phyloP scores from a whole-genome alignment of 2,329 filamentous ascomycete species.

The Fusarium torreyae region DNA sequence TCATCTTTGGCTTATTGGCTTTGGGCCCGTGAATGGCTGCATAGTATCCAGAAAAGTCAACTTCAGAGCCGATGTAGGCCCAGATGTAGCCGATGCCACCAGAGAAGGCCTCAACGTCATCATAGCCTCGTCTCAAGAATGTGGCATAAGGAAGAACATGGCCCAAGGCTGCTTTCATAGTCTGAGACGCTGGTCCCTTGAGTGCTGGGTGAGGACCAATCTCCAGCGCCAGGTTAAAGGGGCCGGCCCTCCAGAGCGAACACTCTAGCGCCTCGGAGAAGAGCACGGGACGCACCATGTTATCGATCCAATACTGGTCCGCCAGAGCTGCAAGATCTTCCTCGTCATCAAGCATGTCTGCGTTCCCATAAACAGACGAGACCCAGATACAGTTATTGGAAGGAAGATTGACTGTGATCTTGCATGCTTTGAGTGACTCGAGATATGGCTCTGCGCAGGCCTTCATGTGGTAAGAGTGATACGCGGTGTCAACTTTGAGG shows the following conservation, averaged over 20 bases:
- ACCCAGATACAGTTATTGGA: conserved; percentile 3
- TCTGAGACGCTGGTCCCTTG: conserved; percentile 1
- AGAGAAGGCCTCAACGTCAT: conserved; percentile 3
- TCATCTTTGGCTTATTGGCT: neutral
- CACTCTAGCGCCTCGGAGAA: conserved; percentile 9
- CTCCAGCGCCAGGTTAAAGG: neutral
- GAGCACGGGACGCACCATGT: neutral
- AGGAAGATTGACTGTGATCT: neutral
- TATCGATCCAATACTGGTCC: conserved; percentile 10
- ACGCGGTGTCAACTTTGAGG: conserved; percentile 14
- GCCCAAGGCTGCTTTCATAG: neutral
- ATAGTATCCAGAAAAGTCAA: neutral
- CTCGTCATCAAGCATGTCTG: neutral
- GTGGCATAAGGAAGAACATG: neutral
- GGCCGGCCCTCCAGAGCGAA: neutral
- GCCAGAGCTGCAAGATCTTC: neutral
- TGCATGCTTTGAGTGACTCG: neutral
- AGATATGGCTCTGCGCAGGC: conserved; percentile 16
- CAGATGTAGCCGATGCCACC: conserved; percentile 4
- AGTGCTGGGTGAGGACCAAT: conserved; percentile 5
- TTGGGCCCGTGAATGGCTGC: neutral
- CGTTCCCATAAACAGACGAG: conserved; percentile 3
- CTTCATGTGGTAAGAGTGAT: conserved; percentile 13
- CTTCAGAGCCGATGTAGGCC: neutral
- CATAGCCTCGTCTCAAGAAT: neutral